Conservation (phyloP, 2,329 filamentous ascomycete genomes). For the Fusarium pseudoanthophilum region DNA sequence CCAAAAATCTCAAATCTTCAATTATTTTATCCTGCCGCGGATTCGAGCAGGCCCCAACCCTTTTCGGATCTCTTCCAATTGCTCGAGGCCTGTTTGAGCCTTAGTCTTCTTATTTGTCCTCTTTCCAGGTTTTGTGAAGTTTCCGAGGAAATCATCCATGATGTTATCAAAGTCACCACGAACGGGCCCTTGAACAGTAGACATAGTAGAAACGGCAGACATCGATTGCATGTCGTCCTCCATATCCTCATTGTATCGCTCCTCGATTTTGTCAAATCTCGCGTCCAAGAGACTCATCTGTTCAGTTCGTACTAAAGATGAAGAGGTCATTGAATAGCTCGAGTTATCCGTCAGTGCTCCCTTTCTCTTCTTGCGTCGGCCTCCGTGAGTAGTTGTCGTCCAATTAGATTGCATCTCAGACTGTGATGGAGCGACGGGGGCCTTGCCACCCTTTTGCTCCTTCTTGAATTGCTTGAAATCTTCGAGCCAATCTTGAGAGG, state of each 20-base stretch:
- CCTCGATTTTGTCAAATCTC: constrained; percentile 91
- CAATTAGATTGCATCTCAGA: constrained; percentile 76
- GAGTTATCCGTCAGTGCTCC: constrained; percentile 90
- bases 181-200: constrained; percentile 74
- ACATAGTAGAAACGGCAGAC: constrained; percentile 70
- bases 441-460: constrained; percentile 67
- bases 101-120: constrained; percentile 82
- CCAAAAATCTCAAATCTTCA: background rate
- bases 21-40: constrained; percentile 40
- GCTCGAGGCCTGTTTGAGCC: constrained; percentile 82
- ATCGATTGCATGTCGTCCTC: constrained; percentile 65
- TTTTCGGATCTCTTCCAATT: constrained; percentile 88
- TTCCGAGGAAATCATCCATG: constrained; percentile 91
- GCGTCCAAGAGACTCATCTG: constrained; percentile 86
- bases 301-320: constrained; percentile 86
- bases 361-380: constrained; percentile 92
- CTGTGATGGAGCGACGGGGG: constrained; percentile 56
- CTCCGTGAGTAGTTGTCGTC: constrained; percentile 81
- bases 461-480: constrained; percentile 97
- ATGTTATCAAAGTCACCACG: constrained; percentile 87
- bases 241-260: constrained; percentile 70
- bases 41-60: constrained; percentile 82
- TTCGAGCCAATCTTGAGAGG: constrained; percentile 85
- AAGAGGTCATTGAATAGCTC: constrained; percentile 91
- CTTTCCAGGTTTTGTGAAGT: constrained; percentile 77